phyloP scores from a whole-genome alignment of 441 rosid genomes.

The Adansonia rubrostipa region DNA sequence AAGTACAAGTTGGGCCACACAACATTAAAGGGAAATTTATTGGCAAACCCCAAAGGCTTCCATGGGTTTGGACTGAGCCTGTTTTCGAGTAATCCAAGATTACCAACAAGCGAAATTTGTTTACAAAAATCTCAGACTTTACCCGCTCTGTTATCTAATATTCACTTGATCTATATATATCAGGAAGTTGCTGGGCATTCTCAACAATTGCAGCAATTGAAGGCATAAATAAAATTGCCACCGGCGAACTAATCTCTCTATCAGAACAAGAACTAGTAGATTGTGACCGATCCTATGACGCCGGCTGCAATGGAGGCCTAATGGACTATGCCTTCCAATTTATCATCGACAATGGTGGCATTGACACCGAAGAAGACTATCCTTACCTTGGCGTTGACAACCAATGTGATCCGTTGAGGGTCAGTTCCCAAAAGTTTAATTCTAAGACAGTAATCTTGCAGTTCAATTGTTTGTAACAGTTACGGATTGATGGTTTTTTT shows the following conservation, averaged over 20 bases:
- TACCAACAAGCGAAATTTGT: neutral
- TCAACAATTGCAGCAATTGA: slow-evolving; percentile 69
- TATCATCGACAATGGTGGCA: slow-evolving; percentile 65
- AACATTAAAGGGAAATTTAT: neutral
- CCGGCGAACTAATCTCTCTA: slow-evolving; percentile 58
- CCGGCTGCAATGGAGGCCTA: slow-evolving; percentile 75
- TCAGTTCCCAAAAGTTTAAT: slow-evolving; percentile 21
- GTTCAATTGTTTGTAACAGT: neutral
- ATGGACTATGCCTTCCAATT: slow-evolving; percentile 78
- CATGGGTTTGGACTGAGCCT: neutral
- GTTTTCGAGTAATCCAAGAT: neutral
- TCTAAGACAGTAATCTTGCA: slow-evolving; percentile 19
- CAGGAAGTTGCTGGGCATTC: slow-evolving; percentile 87
- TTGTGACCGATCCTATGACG: slow-evolving; percentile 59
- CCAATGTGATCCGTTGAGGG: slow-evolving; percentile 49
- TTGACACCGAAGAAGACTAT: slow-evolving; percentile 58
- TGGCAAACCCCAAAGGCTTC: neutral
- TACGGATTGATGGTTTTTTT: neutral
- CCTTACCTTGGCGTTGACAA: slow-evolving; percentile 54
- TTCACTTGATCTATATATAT: slow-evolving; percentile 15
- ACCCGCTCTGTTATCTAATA: neutral
- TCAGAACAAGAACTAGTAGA: slow-evolving; percentile 78
- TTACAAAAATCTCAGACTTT: neutral
- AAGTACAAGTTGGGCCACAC: neutral
- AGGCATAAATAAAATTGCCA: slow-evolving; percentile 70